Conservation (phyloP, 108 stramenopile genomes). For the Stephanodiscus triporus region DNA sequence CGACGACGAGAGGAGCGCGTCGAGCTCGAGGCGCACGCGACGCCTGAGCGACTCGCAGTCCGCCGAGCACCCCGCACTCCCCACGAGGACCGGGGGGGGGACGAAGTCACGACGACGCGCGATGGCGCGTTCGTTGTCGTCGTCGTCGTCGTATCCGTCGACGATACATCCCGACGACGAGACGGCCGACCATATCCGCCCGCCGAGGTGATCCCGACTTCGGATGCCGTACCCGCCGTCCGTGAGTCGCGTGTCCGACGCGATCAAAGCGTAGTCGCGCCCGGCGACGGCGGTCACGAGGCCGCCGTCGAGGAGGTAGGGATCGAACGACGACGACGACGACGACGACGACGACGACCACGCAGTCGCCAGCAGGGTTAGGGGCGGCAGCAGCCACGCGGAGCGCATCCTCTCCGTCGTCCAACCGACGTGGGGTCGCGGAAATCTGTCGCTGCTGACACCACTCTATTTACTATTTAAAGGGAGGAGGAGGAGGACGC, state of each 20-base stretch:
- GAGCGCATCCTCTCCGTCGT: too few species aligned
- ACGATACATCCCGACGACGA: constrained; percentile 17
- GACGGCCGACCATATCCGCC: constrained; percentile 63
- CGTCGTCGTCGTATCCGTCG: neutral
- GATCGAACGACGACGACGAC: constrained; percentile 60
- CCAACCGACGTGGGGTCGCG: too few species aligned
- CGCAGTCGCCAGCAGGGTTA: too few species aligned
- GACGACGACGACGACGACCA: neutral
- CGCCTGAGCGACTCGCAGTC: constrained; percentile 80
- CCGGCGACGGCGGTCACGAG: constrained; percentile 83
- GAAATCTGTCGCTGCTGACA: too few species aligned
- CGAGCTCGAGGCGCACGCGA: constrained; percentile 59
- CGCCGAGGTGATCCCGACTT: constrained; percentile 61
- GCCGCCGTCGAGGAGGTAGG: constrained; percentile 82
- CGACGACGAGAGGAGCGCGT: constrained; percentile 36
- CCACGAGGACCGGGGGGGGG: constrained; percentile 59
- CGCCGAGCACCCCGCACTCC: constrained; percentile 74
- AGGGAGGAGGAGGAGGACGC: too few species aligned
- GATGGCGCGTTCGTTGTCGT: neutral
- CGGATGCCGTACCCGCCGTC: constrained; percentile 75
- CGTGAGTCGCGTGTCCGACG: constrained; percentile 74
- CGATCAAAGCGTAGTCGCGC: constrained; percentile 65
- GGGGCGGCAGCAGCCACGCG: too few species aligned
- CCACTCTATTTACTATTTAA: too few species aligned
- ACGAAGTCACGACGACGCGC: too few species aligned